Evolutionary conservation across 1,284 basidiomycete genomes (phyloP), one percentile per base, ranked within the genome.

Genomic region (Vanrija sp.): DNA sequence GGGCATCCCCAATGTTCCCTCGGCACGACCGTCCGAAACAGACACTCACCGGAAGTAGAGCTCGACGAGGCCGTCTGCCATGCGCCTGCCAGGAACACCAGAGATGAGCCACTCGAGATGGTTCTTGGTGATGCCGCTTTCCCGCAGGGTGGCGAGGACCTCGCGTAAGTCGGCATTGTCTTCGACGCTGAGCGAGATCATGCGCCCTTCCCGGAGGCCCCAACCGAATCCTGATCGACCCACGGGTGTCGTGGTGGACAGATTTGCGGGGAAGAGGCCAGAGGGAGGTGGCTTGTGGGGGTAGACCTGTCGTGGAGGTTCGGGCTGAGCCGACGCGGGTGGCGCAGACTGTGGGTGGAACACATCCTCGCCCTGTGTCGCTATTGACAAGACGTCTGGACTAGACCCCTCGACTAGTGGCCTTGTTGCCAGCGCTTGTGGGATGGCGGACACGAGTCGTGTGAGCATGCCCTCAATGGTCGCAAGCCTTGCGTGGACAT

Each of bases 1-100:
- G 31, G 31, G 31, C 6, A 3, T 31, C 10, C 25, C 5, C 24
- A 25, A 9, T 25, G 16, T 6, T 5, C 7, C 7, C 45, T 25
- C 5, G 38, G 38, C n/a, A 39, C 16, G 38, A 43, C 8, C 18
- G 24, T 25, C 24, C 5, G 9, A 25, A 25, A 25, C 24, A 25
- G 5, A 25, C 27, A 63, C 69, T 55, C 49, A 70, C 68, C 65
- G 56, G 52, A 75, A 75, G 57, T 75, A 76, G 44, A 75, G 63
- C 53, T 75, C 74, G 4, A 77, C 67, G 37, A 78, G 61, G 15
- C 67, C 71, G 58, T 77, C 75, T 14, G 73, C 70, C 67, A 77
- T 69, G 12, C 68, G 59, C 16, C 74, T 60, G 0, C 71, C 72
- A 0, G 76, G 76, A 0, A 78, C 71, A 35, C 73, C 72, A 38